These are phyloP conservation scores for Komagataella ulmi DNA, from an alignment of 805 yeast species.

Conservation along the genomic window DNA sequence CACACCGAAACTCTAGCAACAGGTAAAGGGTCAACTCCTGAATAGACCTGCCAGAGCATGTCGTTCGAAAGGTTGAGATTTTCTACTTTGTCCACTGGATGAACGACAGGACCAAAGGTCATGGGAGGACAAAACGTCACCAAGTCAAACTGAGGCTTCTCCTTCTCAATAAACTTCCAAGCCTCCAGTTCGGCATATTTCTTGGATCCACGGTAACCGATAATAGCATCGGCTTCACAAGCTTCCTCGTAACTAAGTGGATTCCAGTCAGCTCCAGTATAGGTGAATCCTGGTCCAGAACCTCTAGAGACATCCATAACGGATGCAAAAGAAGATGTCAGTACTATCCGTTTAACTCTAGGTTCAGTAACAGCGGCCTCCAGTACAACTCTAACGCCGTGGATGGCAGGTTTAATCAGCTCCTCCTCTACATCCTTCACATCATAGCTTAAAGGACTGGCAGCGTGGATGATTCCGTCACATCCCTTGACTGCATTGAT, in stretches of 20 bases:
- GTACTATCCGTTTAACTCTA: conserved; percentile 1
- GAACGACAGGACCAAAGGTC: conserved; percentile 10
- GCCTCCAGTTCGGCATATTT: conserved; percentile 27
- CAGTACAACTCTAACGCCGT: conserved; percentile 6
- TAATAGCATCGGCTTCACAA: conserved; percentile 7
- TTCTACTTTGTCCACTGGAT: conserved; percentile 9
- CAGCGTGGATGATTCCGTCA: conserved; percentile 5
- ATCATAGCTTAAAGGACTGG: conserved; percentile 7
- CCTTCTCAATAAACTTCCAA: conserved; percentile 22
- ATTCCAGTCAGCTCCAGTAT: conserved; percentile 3
- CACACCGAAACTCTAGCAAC: conserved; percentile 14
- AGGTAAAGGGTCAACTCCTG: conserved; percentile 14
- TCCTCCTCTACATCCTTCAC: conserved; percentile 8
- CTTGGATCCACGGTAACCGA: conserved; percentile 24
- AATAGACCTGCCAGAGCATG: conserved; percentile 17
- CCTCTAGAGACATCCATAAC: conserved; percentile 4
- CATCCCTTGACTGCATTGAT: conserved; percentile 5
- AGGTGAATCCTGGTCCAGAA: conserved; percentile 3
- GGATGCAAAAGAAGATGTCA: conserved; percentile 3
- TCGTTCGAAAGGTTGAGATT: conserved; percentile 29
- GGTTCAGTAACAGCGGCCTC: conserved; percentile 3
- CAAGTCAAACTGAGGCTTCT: conserved; percentile 14
- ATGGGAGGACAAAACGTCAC: conserved; percentile 21
- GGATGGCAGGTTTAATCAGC: conserved; percentile 7
- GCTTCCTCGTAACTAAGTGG: conserved; percentile 3